These are phyloP conservation scores for Podila minutissima DNA, from an alignment of 192 early-diverging fungal genomes.

Conservation along the genomic window DNA sequence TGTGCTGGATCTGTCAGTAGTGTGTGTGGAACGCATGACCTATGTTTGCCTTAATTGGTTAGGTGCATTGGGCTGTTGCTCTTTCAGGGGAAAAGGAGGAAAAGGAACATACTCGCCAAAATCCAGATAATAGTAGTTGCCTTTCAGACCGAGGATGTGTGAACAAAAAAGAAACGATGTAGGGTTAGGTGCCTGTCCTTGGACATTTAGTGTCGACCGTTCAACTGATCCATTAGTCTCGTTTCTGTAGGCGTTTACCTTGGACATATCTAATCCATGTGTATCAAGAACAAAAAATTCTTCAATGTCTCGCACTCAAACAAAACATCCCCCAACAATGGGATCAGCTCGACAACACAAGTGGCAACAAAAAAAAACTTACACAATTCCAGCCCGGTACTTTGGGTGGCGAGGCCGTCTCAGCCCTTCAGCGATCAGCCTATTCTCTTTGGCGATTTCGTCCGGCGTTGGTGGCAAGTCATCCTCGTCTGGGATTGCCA, in stretches of 20 bases:
- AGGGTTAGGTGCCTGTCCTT: too few relatives aligned
- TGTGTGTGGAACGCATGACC: background rate
- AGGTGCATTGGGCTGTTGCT: too few relatives aligned
- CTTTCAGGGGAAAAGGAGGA: too few relatives aligned
- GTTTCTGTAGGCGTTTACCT: slow-evolving; percentile 8
- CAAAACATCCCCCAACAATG: background rate
- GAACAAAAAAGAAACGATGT: too few relatives aligned
- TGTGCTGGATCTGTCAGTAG: background rate
- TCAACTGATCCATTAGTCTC: background rate
- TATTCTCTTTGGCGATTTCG: background rate
- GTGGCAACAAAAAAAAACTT: background rate
- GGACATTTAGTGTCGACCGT: background rate
- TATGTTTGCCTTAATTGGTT: background rate
- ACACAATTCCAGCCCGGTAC: slow-evolving; percentile 25
- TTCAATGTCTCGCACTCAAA: background rate
- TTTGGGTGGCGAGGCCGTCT: slow-evolving; percentile 1
- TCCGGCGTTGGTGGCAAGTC: background rate
- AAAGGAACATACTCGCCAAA: slow-evolving; percentile 40
- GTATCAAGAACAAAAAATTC: background rate
- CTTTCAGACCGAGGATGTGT: background rate
- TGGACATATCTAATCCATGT: slow-evolving; percentile 17
- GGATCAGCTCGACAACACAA: background rate
- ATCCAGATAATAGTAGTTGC: slow-evolving; percentile 46
- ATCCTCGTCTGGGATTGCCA: slow-evolving; percentile 16
- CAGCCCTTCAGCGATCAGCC: background rate